Evolutionary conservation across 805 yeast species (phyloP), one percentile per base, ranked within the genome.

Genomic region (Saccharomycopsis javanensis): DNA sequence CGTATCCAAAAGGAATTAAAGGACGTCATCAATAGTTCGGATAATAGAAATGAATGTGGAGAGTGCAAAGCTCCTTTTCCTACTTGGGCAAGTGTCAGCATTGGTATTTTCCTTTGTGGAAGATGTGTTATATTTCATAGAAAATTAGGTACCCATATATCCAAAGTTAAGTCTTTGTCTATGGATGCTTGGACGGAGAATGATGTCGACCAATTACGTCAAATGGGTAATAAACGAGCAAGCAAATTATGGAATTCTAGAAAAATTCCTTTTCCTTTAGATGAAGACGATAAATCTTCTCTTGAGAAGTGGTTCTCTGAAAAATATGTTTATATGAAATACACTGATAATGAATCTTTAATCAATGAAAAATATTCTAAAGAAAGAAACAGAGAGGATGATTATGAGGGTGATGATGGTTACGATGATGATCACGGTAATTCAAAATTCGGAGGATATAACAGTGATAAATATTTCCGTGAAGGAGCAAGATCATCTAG

Each of bases 81-180:
- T 7, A 87, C 69, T 20, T 68, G 71, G 69, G 71, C 71, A 5
- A 66, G 69, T 60, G 65, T 65, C 55, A 67, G 62, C 35, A 65
- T 67, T 48, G 96, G 95, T 28, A 71, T 87, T 4, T 82, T 88
- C 59, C 72, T 88, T 16, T 88, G 96, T 72, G 94, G 94, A 15
- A 73, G 94, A 62, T 88, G 96, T 75, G 92, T 95, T 7, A 81
- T 88, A 3, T 76, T 83, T 34, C 96, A 88, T 69, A 74, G 88
- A 60, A 78, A 79, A 57, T 72, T 87, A 48, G 87, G 89, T 0
- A 64, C 75, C 1, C 81, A 81, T 45, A 69, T 83, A 11, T 83
- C 91, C 4, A 71, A 74, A 54, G 88, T 87, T 6, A 86, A 86
- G 64, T 84, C 91, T 0, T 71, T 88, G 55, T 81, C 90, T 4